Evolutionary conservation across 2,329 filamentous ascomycete genomes (phyloP), one percentile per base, ranked within the genome.

Genomic region (Ophiosphaerella narmari): DNA sequence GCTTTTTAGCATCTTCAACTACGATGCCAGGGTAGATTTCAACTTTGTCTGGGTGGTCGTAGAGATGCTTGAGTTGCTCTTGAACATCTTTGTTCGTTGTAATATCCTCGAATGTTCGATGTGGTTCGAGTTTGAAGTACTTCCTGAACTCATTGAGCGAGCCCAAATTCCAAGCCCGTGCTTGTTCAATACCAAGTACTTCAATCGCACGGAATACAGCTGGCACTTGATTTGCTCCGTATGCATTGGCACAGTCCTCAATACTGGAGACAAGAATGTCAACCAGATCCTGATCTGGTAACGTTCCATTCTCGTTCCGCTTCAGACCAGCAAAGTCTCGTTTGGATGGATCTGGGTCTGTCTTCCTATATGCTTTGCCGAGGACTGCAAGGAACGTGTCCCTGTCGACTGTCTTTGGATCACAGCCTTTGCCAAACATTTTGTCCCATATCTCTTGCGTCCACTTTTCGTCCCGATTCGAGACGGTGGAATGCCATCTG

Each of bases 61-160:
- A 91, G 8, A 77, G 66, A 50, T 70, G 67, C 46, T 63, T 68
- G 9, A 94, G 78, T 23, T 84, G 78, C 40, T 87, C 80, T 2
- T 88, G 83, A 13, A 93, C 82, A 38, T 83, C 81, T 0, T 86
- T 86, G 61, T 95, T 87, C 0, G 85, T 84, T 70, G 92, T 94
- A 75, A 95, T 91, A 43, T 92, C 89, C 68, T 92, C 88, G 52
- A 95, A 95, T 0, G 80, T 88, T 18, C 86, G 83, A 66, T 95
- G 87, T 0, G 84, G 82, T 73, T 89, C 88, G 5, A 96, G 77
- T 1, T 86, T 85, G 62, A 93, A 92, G 75, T 91, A 89, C 68
- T 88, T 86, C 44, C 90, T 83, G 78, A 94, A 95, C 75, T 94
- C 90, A 66, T 95, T 95, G 53, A 95, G 77, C 0, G 87, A 86